A percentile compares a stretch with the other conserved stretches of the same genome.
These are phyloP conservation scores for Beauveria varroae DNA, from an alignment of 2,329 filamentous ascomycete genomes.

Conservation along the genomic window DNA sequence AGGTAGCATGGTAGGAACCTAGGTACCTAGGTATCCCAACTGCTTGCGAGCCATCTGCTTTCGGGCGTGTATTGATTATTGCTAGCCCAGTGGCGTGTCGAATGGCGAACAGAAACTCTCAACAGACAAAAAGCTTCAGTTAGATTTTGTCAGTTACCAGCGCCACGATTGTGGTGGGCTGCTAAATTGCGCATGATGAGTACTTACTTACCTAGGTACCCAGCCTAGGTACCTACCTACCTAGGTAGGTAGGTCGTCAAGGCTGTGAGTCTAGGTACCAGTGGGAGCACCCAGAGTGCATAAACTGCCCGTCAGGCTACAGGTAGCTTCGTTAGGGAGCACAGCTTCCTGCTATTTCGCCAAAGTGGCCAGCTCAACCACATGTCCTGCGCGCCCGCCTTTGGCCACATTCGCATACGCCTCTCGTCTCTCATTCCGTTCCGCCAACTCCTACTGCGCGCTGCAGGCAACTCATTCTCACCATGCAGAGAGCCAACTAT, in stretches of 20 bases:
- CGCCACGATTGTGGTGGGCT: too few species aligned
- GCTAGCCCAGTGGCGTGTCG: too few species aligned
- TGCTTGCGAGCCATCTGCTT: background rate
- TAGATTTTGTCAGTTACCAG: too few species aligned
- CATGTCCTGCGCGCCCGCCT: constrained; percentile 2
- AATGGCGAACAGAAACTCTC: too few species aligned
- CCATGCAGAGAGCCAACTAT: constrained; percentile 83
- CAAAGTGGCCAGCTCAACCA: constrained; percentile 8
- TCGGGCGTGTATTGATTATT: too few species aligned
- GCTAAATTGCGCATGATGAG: too few species aligned
- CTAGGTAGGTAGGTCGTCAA: too few species aligned
- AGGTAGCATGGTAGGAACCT: background rate
- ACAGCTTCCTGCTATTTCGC: background rate
- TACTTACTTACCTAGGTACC: too few species aligned
- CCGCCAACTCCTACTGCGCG: constrained; percentile 4
- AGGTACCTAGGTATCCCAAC: background rate
- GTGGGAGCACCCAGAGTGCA: too few species aligned
- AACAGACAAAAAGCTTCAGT: too few species aligned
- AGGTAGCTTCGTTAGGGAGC: background rate
- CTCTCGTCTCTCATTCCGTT: background rate
- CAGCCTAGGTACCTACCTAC: too few species aligned
- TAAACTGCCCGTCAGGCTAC: background rate
- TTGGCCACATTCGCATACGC: background rate
- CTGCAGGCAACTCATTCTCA: constrained; percentile 18
- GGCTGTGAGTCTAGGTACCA: too few species aligned